Conservation (phyloP, 1,284 basidiomycete genomes). For the Vanrija sp. region DNA sequence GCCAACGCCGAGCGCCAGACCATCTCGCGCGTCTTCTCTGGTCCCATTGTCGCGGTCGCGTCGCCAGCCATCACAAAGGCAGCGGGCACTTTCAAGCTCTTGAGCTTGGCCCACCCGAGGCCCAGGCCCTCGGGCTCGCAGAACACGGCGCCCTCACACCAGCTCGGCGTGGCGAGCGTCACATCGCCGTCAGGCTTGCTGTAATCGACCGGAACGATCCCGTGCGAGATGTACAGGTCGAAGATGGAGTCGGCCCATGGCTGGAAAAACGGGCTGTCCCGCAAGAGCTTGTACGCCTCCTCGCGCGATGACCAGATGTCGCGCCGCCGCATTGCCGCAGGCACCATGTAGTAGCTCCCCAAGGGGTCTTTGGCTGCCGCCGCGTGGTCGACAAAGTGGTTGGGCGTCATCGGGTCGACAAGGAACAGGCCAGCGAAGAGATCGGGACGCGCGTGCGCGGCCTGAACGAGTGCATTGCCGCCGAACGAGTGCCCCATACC, state of each 20-base stretch:
- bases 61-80: slow-evolving; percentile 28
- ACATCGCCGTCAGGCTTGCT: slow-evolving; percentile 12
- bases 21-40: slow-evolving; percentile 27
- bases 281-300: slow-evolving; percentile 50
- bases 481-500: slow-evolving; percentile 78
- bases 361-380: neutral
- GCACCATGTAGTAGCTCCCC: slow-evolving; percentile 8
- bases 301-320: slow-evolving; percentile 4
- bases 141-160: slow-evolving; percentile 37
- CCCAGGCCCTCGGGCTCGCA: slow-evolving; percentile 26
- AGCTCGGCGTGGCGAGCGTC: slow-evolving; percentile 30
- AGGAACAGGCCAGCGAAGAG: slow-evolving; percentile 71
- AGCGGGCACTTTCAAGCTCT: slow-evolving; percentile 26
- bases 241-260: slow-evolving; percentile 60
- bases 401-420: slow-evolving; percentile 61
- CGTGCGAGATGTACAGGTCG: slow-evolving; percentile 63
- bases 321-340: slow-evolving; percentile 54
- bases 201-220: slow-evolving; percentile 51
- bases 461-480: slow-evolving; percentile 62
- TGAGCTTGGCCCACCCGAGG: slow-evolving; percentile 35
- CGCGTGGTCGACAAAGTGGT: slow-evolving; percentile 3
- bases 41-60: slow-evolving; percentile 24
- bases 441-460: slow-evolving; percentile 61
- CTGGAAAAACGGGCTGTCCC: slow-evolving; percentile 47
- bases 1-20: slow-evolving; percentile 31